Conservation (phyloP, 208 protist genomes). For the Leishmania gerbilli region DNA sequence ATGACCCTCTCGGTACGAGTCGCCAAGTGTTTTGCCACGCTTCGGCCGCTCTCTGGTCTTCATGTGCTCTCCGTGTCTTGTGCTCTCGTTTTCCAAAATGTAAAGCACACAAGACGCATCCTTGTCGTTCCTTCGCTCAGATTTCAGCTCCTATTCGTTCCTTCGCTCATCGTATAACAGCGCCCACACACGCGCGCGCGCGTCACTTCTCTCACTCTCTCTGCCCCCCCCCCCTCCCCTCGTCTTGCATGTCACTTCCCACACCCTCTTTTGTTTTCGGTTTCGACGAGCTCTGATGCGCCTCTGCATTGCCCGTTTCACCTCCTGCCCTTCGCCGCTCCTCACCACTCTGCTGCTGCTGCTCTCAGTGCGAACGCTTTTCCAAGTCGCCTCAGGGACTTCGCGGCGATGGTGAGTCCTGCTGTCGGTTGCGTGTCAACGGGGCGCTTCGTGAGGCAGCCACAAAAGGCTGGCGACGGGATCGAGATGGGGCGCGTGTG, state of each 20-base stretch:
- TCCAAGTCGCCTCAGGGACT: not conserved
- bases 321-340: not conserved
- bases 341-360: not conserved
- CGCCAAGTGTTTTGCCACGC: not conserved
- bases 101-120: not conserved
- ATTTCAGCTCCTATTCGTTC: not conserved
- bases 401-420: not conserved
- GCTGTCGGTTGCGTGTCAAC: not conserved
- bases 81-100: not conserved
- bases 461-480: not conserved
- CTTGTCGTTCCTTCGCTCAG: not conserved
- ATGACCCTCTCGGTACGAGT: not conserved
- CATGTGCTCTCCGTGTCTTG: not conserved
- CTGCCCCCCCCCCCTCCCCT: not conserved
- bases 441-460: not conserved
- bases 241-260: not conserved
- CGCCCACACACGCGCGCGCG: not conserved
- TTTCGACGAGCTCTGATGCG: not conserved
- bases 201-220: not conserved
- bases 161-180: not conserved
- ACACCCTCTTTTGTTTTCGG: not conserved
- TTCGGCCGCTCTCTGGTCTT: not conserved
- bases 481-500: not conserved
- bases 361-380: not conserved
- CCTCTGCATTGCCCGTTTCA: slow-evolving; percentile 7